Evolutionary conservation across 2,329 filamentous ascomycete genomes (phyloP), one percentile per base, ranked within the genome.

Genomic region (Colletotrichum horii): DNA sequence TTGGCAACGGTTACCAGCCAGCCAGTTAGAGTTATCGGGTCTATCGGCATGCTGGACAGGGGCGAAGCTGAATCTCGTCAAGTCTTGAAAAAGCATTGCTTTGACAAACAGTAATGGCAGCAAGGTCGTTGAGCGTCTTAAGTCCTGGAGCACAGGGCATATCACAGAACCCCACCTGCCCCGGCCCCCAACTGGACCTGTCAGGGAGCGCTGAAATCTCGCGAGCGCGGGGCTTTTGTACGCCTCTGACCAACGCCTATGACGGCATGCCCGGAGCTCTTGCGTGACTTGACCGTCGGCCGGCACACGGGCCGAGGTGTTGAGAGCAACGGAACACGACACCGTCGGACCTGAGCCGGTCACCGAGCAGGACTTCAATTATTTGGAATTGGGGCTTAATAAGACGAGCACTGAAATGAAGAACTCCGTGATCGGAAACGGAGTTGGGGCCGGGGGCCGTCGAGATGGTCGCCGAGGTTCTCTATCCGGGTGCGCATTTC

Each of bases 401-500:
- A 14, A n/a, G 6, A 32, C 8, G 22, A 61, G 36, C 43, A 22
- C 4, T n/a, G 43, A 22, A 52, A 52, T 52, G 6, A 52, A 16
- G 16, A 22, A 32, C 34, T 66, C 65, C 70, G 70, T 55, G 15
- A 69, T 74, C 70, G 70, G 74, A 38, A 65, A 28, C 34, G 64
- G 38, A 24, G 24, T 61, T 60, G 55, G 22, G 22, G 24, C 61
- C 65, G 64, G 64, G 22, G 58, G 65, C 74, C 36, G 34, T 52
- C 61, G 19, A 65, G 1, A 34, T 68, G 24, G 38, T 26, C 70
- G 48, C 70, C 65, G 74, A 76, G 70, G 65, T 66, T 52, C 43
- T 58, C 70, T 69, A 74, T 74, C 70, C 56, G 61, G 70, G 74
- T 76, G 22, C 74, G 48, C 70, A 74, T 22, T 62, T 36, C 28